A percentile compares a stretch with the other conserved stretches of the same genome.
Evolutionary conservation across 768 basidiomycete genomes (phyloP).

Genomic region (Boletellus sp.): DNA sequence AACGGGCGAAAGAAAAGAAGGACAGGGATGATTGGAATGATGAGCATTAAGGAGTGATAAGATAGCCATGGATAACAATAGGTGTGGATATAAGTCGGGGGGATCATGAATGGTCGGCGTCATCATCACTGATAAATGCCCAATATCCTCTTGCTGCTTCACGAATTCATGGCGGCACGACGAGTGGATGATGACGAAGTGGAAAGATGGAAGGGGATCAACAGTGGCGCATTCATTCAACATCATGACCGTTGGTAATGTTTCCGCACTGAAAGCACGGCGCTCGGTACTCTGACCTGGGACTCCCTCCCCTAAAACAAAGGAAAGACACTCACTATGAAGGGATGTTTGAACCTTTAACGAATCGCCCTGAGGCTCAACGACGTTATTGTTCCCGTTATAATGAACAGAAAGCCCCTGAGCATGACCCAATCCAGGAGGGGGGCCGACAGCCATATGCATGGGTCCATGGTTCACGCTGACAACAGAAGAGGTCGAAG

Average conservation of each 20-base stretch:
- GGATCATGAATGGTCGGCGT: constrained; percentile 16
- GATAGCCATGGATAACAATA: constrained; percentile 6
- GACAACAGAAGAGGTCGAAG: constrained; percentile 13
- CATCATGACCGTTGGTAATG: constrained; percentile 67
- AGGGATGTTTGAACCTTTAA: constrained; percentile 18
- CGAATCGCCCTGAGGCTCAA: constrained; percentile 24
- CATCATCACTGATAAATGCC: constrained; percentile 21
- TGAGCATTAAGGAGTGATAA: constrained; percentile 12
- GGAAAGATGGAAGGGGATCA: constrained; percentile 19
- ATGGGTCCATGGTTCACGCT: constrained; percentile 10
- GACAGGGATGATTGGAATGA: constrained; percentile 30
- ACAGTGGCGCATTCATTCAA: constrained; percentile 33
- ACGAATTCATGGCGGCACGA: constrained; percentile 26
- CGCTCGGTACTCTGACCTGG: constrained; percentile 80
- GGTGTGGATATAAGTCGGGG: constrained; percentile 3
- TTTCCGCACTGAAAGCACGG: constrained; percentile 90
- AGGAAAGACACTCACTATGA: constrained; percentile 65
- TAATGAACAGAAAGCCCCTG: constrained; percentile 30
- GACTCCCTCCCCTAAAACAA: constrained; percentile 69
- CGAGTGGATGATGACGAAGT: constrained; percentile 20
- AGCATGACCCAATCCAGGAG: constrained; percentile 59
- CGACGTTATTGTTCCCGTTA: constrained; percentile 11
- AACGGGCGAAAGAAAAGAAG: constrained; percentile 38
- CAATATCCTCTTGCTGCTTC: constrained; percentile 24
- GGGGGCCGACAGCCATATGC: constrained; percentile 50